These are phyloP conservation scores for Prunella vulgaris DNA, from an alignment of 257 asterid species.

Conservation along the genomic window DNA sequence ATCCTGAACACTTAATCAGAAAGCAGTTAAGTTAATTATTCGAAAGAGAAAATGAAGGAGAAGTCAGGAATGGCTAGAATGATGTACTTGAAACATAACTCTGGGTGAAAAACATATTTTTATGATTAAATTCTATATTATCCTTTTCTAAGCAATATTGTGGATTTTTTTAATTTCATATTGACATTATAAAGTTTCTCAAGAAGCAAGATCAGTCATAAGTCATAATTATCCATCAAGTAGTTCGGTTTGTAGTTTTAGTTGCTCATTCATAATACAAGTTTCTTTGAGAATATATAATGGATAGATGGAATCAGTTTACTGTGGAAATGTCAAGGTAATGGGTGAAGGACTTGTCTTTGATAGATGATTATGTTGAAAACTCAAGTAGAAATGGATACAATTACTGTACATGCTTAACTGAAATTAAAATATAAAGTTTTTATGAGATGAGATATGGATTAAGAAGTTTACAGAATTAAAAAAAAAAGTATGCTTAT, in stretches of 20 bases:
- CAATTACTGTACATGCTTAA: neutral
- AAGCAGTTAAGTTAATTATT: neutral
- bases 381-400: neutral
- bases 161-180: no score
- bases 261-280: neutral
- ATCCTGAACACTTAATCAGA: neutral
- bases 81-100: neutral
- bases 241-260: neutral
- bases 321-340: neutral
- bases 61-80: neutral
- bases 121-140: no score
- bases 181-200: no score
- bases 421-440: neutral
- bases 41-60: neutral
- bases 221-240: no score
- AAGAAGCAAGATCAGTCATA: no score
- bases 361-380: neutral
- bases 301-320: neutral
- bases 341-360: neutral
- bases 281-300: neutral
- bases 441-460: neutral
- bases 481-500: no score
- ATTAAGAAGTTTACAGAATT: no score
- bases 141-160: no score
- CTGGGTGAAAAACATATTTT: no score